Conservation (phyloP, 257 asterid genomes). For the Plectranthus barbatus region DNA sequence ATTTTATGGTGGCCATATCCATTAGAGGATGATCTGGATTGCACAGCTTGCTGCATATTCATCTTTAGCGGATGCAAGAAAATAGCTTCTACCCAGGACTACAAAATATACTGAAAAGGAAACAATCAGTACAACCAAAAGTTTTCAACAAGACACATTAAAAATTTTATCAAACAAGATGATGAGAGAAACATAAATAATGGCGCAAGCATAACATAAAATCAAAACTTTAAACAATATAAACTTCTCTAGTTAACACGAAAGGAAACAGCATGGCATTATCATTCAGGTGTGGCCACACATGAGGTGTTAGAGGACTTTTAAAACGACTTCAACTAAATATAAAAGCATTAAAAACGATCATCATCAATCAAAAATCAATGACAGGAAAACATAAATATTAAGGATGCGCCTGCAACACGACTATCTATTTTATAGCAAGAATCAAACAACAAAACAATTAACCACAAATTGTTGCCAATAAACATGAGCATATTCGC, state of each 20-base stretch:
- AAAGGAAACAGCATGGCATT: background rate
- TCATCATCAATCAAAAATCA: no score
- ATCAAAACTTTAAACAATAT: background rate
- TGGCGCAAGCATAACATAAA: background rate
- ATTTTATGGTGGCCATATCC: conserved; percentile 60
- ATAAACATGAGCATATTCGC: background rate
- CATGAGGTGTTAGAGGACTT: no score
- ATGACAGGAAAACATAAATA: no score
- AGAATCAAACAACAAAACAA: background rate
- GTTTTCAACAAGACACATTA: background rate
- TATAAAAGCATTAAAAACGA: no score
- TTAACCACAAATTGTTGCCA: background rate
- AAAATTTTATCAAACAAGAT: background rate
- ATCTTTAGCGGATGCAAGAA: conserved; percentile 28
- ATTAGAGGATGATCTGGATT: conserved; percentile 53
- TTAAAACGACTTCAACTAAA: no score
- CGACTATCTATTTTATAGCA: no score
- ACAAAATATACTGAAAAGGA: conserved; percentile 24
- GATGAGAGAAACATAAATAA: background rate
- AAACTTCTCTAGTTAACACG: conserved; percentile 1
- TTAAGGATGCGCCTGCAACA: no score
- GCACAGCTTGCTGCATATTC: conserved; percentile 61
- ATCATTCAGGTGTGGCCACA: background rate
- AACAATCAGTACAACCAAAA: background rate
- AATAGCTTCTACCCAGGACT: conserved; percentile 16